Evolutionary conservation across 371 early-diverging fungal genomes (phyloP).

Genomic region (Smittium culicis): DNA sequence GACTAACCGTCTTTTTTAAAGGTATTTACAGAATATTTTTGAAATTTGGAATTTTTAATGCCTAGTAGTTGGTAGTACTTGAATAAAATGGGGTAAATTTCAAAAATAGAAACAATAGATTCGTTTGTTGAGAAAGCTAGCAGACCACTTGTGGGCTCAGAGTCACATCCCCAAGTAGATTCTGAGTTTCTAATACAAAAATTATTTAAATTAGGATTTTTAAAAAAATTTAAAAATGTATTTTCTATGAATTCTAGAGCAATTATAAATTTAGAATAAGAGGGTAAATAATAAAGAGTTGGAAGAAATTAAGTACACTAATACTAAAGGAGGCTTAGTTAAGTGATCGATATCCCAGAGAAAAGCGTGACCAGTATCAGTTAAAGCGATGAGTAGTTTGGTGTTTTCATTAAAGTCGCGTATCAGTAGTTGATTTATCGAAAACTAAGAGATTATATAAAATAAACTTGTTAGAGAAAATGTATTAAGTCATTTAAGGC

Average conservation of each 20-base stretch:
- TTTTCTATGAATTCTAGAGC: too few species aligned
- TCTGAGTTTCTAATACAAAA: not conserved
- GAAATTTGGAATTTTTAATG: not conserved
- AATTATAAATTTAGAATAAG: not conserved
- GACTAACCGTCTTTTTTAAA: not conserved
- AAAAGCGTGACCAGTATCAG: slow-evolving; percentile 7
- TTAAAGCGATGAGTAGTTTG: slow-evolving; percentile 3
- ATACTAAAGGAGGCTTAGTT: slow-evolving; percentile 10
- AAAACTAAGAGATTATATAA: not conserved
- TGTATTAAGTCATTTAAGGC: not conserved
- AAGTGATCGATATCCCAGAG: slow-evolving; percentile 10
- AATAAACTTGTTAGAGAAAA: not conserved
- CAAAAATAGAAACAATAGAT: not conserved
- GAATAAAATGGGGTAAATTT: slow-evolving; percentile 6
- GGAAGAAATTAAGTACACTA: not conserved
- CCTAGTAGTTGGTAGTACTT: not conserved
- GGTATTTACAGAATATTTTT: not conserved
- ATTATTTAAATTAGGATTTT: too few species aligned
- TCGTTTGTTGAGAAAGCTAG: slow-evolving; percentile 3
- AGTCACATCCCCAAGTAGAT: slow-evolving; percentile 9
- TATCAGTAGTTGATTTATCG: slow-evolving; percentile 6
- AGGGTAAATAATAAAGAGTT: not conserved
- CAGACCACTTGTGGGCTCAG: slow-evolving; percentile 1
- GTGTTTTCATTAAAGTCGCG: not conserved
- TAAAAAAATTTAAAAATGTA: too few species aligned